Evolutionary conservation across 805 yeast species (phyloP), one percentile per base, ranked within the genome.

Genomic region (Saturnispora saitoi): DNA sequence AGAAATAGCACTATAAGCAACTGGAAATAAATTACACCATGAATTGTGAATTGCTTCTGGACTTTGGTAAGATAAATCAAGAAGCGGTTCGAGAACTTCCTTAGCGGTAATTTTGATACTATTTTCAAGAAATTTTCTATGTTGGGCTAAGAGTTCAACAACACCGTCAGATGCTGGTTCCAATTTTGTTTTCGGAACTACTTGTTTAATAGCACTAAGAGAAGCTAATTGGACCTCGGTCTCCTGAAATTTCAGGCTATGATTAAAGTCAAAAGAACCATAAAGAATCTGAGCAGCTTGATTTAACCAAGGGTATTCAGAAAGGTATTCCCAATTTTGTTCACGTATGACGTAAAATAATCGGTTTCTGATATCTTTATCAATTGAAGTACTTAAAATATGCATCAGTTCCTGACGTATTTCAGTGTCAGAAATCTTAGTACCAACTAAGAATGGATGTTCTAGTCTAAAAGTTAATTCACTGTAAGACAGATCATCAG

Each of bases 321-420:
- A 90, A 34, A 93, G 69, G 55, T 78, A 84, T 61, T 93, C 99
- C 99, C 99, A 93, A 59, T 88, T 91, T 63, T 93, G 99, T 58
- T 93, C 98, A 34, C 91, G 71, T n/a, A 95, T 76, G 8, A 91
- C 83, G 57, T 95, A 95, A 54, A 83, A 80, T 32, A 93, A 69
- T 50, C 99, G 73, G 62, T 86, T 88, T 56, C 78, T 77, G 22
- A 89, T 73, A 55, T 86, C 89, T 45, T 71, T 75, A 52, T 90
- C 96, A 52, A 93, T 69, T 54, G 95, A 85, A 40, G 76, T 76
- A 62, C 83, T 82, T 59, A 93, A 68, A 48, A 93, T 86, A 0
- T 75, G 63, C 93, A 93, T 85, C 53, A 95, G 75, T 55, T 80
- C 81, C 49, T 78, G 74, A 44, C 99, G 77, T 28, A 87, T 82